Evolutionary conservation across 140 eudicot species (phyloP).

Genomic region (Anethum foeniculum): DNA sequence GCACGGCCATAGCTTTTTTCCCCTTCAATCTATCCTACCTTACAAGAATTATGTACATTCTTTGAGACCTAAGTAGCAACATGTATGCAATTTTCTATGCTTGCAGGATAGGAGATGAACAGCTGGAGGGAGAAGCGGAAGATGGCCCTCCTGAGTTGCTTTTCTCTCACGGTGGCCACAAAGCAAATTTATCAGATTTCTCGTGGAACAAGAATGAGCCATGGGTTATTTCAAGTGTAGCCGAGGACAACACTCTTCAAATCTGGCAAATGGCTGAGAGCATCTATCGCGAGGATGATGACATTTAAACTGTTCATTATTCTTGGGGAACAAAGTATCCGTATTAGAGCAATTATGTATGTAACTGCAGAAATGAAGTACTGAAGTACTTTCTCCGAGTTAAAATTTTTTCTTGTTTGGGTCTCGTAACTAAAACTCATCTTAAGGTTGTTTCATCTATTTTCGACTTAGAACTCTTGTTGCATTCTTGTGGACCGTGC

Average conservation of each 20-base stretch:
- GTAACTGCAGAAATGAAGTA: not conserved
- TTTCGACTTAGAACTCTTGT: not conserved
- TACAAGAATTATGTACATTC: not conserved
- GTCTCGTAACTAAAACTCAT: not conserved
- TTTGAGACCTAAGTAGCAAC: not conserved
- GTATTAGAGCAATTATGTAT: not conserved
- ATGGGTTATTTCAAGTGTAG: slow-evolving; percentile 91
- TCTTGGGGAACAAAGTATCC: not conserved
- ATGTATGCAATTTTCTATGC: not conserved
- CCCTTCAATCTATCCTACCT: not conserved
- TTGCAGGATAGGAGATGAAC: slow-evolving; percentile 92
- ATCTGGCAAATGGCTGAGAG: slow-evolving; percentile 97
- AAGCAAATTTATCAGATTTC: slow-evolving; percentile 89
- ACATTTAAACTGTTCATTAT: slow-evolving; percentile 16
- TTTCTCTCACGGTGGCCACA: slow-evolving; percentile 96
- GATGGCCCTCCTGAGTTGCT: slow-evolving; percentile 97
- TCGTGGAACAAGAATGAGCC: slow-evolving; percentile 97
- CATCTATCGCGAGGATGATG: slow-evolving; percentile 77
- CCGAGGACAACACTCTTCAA: slow-evolving; percentile 82
- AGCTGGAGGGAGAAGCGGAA: slow-evolving; percentile 94
- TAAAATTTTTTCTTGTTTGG: not conserved
- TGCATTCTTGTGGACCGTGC: not conserved
- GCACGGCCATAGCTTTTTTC: not conserved
- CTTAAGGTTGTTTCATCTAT: not conserved
- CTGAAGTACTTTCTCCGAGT: not conserved